Evolutionary conservation across 768 basidiomycete species (phyloP).

Genomic region (Mycena epipterygia): DNA sequence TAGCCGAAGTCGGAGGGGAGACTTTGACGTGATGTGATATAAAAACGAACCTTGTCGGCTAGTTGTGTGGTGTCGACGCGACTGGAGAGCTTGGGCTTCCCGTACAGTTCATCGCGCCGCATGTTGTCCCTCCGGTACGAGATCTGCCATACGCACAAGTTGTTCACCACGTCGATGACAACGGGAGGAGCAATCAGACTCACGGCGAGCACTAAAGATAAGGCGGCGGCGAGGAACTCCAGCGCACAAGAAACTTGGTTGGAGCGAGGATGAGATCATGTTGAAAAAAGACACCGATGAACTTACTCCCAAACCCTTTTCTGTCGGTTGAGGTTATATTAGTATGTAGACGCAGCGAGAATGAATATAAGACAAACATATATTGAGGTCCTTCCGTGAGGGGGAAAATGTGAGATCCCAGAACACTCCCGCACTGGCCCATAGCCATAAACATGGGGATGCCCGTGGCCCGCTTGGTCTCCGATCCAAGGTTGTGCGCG

Average conservation of each 20-base stretch:
- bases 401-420: constrained; percentile 84
- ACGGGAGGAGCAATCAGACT: constrained; percentile 26
- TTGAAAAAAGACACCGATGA: neutral
- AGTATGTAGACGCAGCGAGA: neutral
- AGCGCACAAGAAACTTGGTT: constrained; percentile 62
- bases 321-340: constrained; percentile 45
- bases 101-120: constrained; percentile 65
- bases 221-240: constrained; percentile 68
- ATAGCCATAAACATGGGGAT: constrained; percentile 87
- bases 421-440: constrained; percentile 81
- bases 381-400: constrained; percentile 73
- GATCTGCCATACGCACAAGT: constrained; percentile 52
- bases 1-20: neutral
- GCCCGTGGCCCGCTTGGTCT: constrained; percentile 82
- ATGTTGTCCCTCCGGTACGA: constrained; percentile 76
- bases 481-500: constrained; percentile 83
- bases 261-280: constrained; percentile 22
- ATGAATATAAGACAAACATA: constrained; percentile 58
- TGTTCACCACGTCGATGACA: neutral
- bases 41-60: constrained; percentile 71
- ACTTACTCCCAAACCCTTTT: constrained; percentile 70
- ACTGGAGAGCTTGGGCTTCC: constrained; percentile 59
- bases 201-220: constrained; percentile 66
- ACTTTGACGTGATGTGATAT: too few relatives aligned
- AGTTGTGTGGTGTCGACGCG: constrained; percentile 73